Conservation (phyloP, 75 land plant species). For the Cryptomeria japonica region DNA sequence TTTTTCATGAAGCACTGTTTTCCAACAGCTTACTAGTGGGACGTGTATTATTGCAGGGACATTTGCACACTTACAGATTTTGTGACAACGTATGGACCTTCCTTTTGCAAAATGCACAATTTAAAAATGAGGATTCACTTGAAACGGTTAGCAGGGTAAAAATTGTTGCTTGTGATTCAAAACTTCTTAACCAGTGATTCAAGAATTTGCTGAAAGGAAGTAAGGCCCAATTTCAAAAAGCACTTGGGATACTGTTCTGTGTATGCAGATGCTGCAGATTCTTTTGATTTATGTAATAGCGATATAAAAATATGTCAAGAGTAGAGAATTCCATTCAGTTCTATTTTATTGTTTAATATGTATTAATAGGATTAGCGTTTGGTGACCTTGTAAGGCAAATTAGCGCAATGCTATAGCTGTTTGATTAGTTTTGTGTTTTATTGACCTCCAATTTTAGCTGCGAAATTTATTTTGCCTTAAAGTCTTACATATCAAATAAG, state of each 20-base stretch:
- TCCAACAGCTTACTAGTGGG: not conserved
- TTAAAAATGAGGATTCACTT: constrained; percentile 68
- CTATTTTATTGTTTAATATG: not conserved
- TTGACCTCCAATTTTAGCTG: not conserved
- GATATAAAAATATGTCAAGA: not conserved
- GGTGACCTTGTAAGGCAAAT: not conserved
- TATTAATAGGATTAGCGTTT: not conserved
- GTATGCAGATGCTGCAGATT: not conserved
- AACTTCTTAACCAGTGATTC: constrained; percentile 63
- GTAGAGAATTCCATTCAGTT: not conserved
- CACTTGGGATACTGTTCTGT: not conserved
- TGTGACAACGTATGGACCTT: constrained; percentile 99
- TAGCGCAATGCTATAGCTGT: not conserved
- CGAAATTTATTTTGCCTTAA: not conserved
- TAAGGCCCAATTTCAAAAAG: not conserved
- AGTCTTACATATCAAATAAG: not conserved
- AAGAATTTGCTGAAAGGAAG: not conserved
- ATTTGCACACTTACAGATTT: constrained; percentile 95
- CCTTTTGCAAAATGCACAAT: constrained; percentile 79
- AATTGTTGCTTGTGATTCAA: constrained; percentile 97
- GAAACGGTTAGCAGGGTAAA: constrained; percentile 76
- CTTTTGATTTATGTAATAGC: not conserved
- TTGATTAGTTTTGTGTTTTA: not conserved
- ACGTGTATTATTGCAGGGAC: constrained; percentile 63
- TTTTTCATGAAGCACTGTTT: not conserved